Conservation (phyloP, 1,284 basidiomycete genomes). For the Naganishia sp. region DNA sequence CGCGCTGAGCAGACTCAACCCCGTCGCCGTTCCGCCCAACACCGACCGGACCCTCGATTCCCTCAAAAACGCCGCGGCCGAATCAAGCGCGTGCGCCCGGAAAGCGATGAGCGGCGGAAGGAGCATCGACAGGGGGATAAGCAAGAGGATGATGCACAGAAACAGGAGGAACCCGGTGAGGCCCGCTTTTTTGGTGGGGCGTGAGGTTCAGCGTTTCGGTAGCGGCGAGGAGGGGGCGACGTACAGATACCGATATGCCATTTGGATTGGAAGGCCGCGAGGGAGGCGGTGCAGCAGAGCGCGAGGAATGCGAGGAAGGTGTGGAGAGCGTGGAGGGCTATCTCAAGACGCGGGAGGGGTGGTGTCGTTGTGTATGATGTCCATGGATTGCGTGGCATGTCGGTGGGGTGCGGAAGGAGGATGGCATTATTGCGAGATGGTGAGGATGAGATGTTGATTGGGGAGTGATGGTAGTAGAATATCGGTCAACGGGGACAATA, state of each 20-base stretch:
- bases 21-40: slow-evolving; percentile 66
- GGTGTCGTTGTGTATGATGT: background rate
- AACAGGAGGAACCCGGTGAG: slow-evolving; percentile 82
- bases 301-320: slow-evolving; percentile 85
- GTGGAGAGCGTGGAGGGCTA: slow-evolving; percentile 48
- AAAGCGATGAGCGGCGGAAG: slow-evolving; percentile 78
- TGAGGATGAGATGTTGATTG: background rate
- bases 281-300: slow-evolving; percentile 81
- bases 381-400: background rate
- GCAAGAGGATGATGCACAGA: slow-evolving; percentile 70
- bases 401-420: background rate
- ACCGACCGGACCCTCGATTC: slow-evolving; percentile 80
- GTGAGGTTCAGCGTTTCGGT: slow-evolving; percentile 24
- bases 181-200: slow-evolving; percentile 62
- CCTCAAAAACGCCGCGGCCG: slow-evolving; percentile 59
- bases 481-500: too few relatives aligned
- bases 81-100: slow-evolving; percentile 67
- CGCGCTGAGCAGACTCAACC: slow-evolving; percentile 70
- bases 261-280: slow-evolving; percentile 80
- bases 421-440: background rate
- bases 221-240: slow-evolving; percentile 48
- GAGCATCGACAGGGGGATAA: slow-evolving; percentile 70
- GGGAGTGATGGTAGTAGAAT: background rate
- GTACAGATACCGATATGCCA: slow-evolving; percentile 77
- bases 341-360: background rate